phyloP scores from a whole-genome alignment of 139 green algal species.

The Astrephomene gubernaculifera region DNA sequence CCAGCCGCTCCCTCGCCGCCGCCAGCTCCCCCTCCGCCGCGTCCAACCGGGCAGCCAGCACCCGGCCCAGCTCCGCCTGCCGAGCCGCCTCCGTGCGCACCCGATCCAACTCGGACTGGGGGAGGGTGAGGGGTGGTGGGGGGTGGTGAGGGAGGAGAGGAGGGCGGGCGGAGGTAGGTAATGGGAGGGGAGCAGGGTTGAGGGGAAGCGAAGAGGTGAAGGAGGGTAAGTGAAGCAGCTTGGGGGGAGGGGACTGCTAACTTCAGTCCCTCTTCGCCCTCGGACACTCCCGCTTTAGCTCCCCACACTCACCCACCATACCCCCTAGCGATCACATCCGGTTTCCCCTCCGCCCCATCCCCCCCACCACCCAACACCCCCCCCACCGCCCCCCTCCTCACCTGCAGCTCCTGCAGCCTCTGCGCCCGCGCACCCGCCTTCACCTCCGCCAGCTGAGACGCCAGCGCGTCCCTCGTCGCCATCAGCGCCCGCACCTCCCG shows the following conservation, averaged over 20 bases:
- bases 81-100: neutral
- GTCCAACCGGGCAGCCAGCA: constrained; percentile 11
- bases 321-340: neutral
- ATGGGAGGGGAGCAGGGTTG: too few relatives aligned
- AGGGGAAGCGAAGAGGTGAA: too few relatives aligned
- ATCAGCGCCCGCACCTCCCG: constrained; percentile 17
- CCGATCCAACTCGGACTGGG: constrained; percentile 1
- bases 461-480: constrained; percentile 34
- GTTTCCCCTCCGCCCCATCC: neutral
- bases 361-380: neutral
- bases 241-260: too few relatives aligned
- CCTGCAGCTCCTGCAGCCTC: constrained; percentile 24
- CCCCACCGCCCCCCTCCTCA: neutral
- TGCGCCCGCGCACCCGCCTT: neutral
- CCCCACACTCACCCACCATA: neutral
- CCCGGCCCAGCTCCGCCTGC: neutral
- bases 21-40: constrained; percentile 34
- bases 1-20: neutral
- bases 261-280: neutral
- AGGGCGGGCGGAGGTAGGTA: too few relatives aligned
- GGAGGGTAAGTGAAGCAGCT: too few relatives aligned
- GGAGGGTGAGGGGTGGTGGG: neutral
- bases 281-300: neutral
- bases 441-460: constrained; percentile 21
- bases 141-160: neutral